Evolutionary conservation across 768 basidiomycete species (phyloP), one percentile per base, ranked within the genome.

Genomic region (Tricholoma terreum): DNA sequence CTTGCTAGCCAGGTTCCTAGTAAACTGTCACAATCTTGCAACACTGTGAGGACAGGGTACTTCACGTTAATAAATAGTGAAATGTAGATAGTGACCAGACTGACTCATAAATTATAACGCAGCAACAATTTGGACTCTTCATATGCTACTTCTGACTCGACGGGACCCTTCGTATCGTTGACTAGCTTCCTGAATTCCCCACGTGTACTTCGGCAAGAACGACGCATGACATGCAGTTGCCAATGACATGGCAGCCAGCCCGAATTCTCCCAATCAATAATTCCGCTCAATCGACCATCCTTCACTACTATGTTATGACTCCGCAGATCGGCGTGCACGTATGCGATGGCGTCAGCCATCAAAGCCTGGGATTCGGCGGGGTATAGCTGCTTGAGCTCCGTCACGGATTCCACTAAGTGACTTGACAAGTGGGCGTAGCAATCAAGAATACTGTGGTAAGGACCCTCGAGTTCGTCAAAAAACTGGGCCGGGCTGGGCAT

Each of bases 211-310:
- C 22, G 3, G 48, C 48, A 30, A n/a, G 27, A 50, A 31, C 49
- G 24, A 17, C 49, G 49, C 24, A 50, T 50, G n/a, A 50, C 49
- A 50, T 50, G 49, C 49, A 50, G 49, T 22, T 50, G 49, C 49
- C 49, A 50, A 34, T 34, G 33, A 21, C 22, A 15, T 9, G 48
- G 48, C 14, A 50, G 48, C 48, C 48, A 50, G 19, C 46, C 46
- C 11, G 46, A 48, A 48, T 48, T 48, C 46, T 48, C 17, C 46
- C 46, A 48, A 48, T 48, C 46, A 31, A 48, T 17, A 31, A 48
- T 48, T 22, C 30, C 46, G 15, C 17, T 48, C 46, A 48, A 48
- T 24, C 30, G 46, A 31, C 46, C 46, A 21, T 48, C 46, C 46
- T 17, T 48, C 12, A 36, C 36, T 14, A 15, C 8, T 36, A 36